Evolutionary conservation across 2,329 filamentous ascomycete species (phyloP).

Genomic region (Drechslerella coelobrocha): DNA sequence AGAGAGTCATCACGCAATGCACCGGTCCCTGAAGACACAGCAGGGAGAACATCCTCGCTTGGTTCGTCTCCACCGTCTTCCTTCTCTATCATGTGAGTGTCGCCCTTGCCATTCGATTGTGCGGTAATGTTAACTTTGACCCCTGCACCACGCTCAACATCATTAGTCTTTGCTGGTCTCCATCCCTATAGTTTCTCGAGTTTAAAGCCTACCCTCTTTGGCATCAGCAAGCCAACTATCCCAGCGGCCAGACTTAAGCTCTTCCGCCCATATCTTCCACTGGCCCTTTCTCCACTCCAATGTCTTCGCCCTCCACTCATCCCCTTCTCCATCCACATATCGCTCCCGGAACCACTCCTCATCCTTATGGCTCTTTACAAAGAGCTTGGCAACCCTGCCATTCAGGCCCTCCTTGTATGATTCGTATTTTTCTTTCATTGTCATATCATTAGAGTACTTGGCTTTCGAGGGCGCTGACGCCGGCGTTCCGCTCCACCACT

Average conservation of each 20-base stretch:
- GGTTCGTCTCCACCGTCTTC: conserved; percentile 72
- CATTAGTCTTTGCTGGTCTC: not conserved
- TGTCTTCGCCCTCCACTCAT: conserved; percentile 75
- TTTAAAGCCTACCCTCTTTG: conserved; percentile 51
- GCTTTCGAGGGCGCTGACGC: conserved; percentile 49
- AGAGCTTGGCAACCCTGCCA: conserved; percentile 81
- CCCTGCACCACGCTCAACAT: conserved; percentile 10
- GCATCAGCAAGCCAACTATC: conserved; percentile 70
- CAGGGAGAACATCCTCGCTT: conserved; percentile 90
- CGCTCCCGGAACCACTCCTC: conserved; percentile 99
- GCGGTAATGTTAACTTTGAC: conserved; percentile 38
- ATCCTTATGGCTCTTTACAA: conserved; percentile 88
- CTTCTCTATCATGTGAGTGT: conserved; percentile 14
- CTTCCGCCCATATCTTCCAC: conserved; percentile 87
- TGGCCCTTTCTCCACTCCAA: conserved; percentile 78
- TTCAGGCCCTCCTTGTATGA: conserved; percentile 72
- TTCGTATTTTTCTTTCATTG: conserved; percentile 62
- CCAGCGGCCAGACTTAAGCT: conserved; percentile 82
- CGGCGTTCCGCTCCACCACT: conserved; percentile 54
- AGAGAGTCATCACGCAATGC: conserved; percentile 89
- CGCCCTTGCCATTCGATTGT: conserved; percentile 35
- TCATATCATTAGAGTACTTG: conserved; percentile 40
- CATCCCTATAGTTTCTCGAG: conserved; percentile 8
- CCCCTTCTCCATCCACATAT: conserved; percentile 82
- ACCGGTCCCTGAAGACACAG: conserved; percentile 80